A percentile compares a stretch with the other conserved stretches of the same genome.
These are phyloP conservation scores for Harrya chromipes DNA, from an alignment of 768 basidiomycete species.

Conservation along the genomic window DNA sequence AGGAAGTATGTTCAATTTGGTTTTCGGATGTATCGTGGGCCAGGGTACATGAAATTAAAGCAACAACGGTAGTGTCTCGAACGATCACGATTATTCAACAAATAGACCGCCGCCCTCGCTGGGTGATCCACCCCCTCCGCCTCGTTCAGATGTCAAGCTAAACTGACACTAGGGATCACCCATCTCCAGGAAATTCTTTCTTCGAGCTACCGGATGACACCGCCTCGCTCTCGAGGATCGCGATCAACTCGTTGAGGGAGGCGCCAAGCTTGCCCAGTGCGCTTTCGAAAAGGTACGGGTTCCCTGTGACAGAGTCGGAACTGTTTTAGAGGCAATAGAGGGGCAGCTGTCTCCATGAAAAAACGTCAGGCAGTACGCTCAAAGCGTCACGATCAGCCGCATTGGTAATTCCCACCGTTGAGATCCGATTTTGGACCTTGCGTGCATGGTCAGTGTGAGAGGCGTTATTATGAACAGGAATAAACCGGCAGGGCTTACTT, in stretches of 20 bases:
- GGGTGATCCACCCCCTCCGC: neutral
- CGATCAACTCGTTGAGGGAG: conserved; percentile 38
- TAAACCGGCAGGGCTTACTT: conserved; percentile 25
- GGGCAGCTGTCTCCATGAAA: conserved; percentile 18
- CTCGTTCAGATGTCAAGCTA: neutral
- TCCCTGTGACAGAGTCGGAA: conserved; percentile 34
- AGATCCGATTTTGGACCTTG: conserved; percentile 40
- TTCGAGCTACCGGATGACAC: conserved; percentile 32
- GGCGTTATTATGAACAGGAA: neutral
- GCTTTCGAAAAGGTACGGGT: conserved; percentile 44
- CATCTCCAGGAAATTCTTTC: conserved; percentile 33
- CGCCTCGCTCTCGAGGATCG: conserved; percentile 41
- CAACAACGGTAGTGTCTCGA: neutral
- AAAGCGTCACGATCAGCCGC: neutral
- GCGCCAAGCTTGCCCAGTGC: conserved; percentile 43
- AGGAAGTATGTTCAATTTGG: conserved; percentile 1
- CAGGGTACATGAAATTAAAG: neutral
- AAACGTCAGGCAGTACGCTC: neutral
- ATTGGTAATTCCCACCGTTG: conserved; percentile 26
- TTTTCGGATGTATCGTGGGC: conserved; percentile 5
- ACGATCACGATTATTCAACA: conserved; percentile 13
- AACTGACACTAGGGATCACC: neutral
- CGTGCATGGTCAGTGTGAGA: too few species aligned
- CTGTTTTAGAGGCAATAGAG: conserved; percentile 11
- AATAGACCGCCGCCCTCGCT: conserved; percentile 26